Evolutionary conservation across 345 rosid species (phyloP).

Genomic region (Lagerstroemia speciosa): DNA sequence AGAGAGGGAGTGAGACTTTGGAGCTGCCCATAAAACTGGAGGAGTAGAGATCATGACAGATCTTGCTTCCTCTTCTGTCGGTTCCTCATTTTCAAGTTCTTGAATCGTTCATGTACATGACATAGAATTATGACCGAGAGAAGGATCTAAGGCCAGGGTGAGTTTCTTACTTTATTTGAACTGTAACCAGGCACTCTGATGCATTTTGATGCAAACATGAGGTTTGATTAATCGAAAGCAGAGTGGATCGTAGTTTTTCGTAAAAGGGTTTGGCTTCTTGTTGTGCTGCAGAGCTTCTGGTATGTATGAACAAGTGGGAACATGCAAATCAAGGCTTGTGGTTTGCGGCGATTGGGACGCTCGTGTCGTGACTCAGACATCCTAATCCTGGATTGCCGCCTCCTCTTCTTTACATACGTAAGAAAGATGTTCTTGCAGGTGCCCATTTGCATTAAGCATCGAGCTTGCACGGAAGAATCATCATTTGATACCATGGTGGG

Average conservation of each 20-base stretch:
- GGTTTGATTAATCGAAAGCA: background rate
- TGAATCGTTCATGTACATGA: background rate
- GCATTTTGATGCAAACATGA: too few relatives aligned
- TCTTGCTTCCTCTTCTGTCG: background rate
- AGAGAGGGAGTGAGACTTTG: conserved; percentile 56
- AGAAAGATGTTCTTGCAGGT: background rate
- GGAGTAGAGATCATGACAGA: conserved; percentile 43
- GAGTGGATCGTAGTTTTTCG: too few relatives aligned
- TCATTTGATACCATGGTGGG: too few relatives aligned
- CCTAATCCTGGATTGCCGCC: background rate
- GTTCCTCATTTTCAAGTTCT: background rate
- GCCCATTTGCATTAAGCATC: background rate
- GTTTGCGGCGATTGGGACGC: background rate
- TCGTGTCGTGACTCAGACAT: background rate
- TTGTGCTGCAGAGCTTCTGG: background rate
- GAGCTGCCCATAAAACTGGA: conserved; percentile 56
- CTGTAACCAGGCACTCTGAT: too few relatives aligned
- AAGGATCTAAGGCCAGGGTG: background rate
- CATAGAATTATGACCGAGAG: background rate
- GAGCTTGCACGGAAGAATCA: background rate
- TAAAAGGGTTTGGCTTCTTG: background rate
- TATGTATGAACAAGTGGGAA: conserved; percentile 6
- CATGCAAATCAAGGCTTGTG: background rate
- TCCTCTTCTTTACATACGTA: background rate
- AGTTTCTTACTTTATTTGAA: background rate